Evolutionary conservation across 129 eudicot species (phyloP), one percentile per base, ranked within the genome.

Genomic region (Saposhnikovia divaricata): DNA sequence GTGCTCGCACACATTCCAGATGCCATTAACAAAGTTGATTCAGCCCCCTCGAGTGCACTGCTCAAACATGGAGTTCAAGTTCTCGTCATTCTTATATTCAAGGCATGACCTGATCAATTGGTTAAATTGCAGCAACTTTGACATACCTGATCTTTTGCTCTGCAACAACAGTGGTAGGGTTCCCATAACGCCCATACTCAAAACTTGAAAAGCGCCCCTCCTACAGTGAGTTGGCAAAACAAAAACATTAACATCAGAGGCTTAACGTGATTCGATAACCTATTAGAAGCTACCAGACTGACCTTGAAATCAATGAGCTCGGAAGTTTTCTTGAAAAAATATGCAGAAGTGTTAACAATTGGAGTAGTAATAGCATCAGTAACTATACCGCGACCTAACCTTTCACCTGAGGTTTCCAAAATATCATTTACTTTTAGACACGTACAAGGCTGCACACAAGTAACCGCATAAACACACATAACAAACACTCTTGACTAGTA

Each of bases 11-110:
- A 90, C 98, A 94, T 94, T 77, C 98, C 98, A 68, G 98, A 94
- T 43, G 98, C 97, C 85, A 92, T 42, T 59, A 94, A 21, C 59
- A 94, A 23, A 19, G 98, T 94, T 73, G 98, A 91, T 82, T 94
- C 98, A 55, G 98, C 96, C 71, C 96, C 97, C 86, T 94, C 98
- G 61, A 94, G 98, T 43, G 96, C 93, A 90, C 98, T 94, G 88
- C 47, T 50, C 47, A 76, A 51, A 53, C 37, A 50, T 37, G 38
- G 12, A 53, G 1, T 16, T 1, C 61, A 51, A 18, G n/a, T 51
- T 18, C 9, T 51, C n/a, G 0, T 51, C 21, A 5, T 6, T 5
- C 61, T 51, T 18, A 4, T 16, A 3, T 15, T 15, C 21, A 50
- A 50, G 21, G 4, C 12, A 44, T 44, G 57, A 50, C 16, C 57